phyloP scores from a whole-genome alignment of 148 eudicot genomes.

The Polygonum aviculare region DNA sequence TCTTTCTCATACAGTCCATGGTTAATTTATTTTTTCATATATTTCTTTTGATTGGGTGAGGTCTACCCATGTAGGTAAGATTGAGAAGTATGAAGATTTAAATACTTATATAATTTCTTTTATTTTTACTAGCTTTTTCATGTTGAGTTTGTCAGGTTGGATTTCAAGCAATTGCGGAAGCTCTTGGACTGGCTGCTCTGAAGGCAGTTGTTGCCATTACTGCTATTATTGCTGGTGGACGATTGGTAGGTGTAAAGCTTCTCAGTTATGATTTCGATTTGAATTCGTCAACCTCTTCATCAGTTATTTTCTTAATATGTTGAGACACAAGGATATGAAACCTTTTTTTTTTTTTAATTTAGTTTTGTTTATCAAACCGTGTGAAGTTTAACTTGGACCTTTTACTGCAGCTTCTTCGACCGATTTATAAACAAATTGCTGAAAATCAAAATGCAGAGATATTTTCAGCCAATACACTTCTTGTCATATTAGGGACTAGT shows the following conservation, averaged over 20 bases:
- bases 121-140: background rate
- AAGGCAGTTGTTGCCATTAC: constrained; percentile 95
- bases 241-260: constrained; percentile 54
- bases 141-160: constrained; percentile 48
- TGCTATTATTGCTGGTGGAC: constrained; percentile 97
- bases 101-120: background rate
- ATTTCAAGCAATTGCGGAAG: constrained; percentile 96
- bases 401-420: constrained; percentile 80
- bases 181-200: constrained; percentile 93
- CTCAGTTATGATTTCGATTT: background rate
- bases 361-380: background rate
- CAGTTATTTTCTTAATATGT: background rate
- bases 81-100: background rate
- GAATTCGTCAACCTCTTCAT: background rate
- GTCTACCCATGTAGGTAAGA: background rate
- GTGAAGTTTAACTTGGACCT: background rate
- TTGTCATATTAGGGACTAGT: constrained; percentile 94
- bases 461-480: constrained; percentile 94
- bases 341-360: background rate
- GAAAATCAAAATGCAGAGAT: constrained; percentile 97
- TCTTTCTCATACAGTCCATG: background rate
- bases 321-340: background rate
- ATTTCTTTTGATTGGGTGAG: background rate
- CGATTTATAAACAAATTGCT: constrained; percentile 91
- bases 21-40: background rate